Evolutionary conservation across 441 rosid genomes (phyloP).

Genomic region (Viola pubescens): DNA sequence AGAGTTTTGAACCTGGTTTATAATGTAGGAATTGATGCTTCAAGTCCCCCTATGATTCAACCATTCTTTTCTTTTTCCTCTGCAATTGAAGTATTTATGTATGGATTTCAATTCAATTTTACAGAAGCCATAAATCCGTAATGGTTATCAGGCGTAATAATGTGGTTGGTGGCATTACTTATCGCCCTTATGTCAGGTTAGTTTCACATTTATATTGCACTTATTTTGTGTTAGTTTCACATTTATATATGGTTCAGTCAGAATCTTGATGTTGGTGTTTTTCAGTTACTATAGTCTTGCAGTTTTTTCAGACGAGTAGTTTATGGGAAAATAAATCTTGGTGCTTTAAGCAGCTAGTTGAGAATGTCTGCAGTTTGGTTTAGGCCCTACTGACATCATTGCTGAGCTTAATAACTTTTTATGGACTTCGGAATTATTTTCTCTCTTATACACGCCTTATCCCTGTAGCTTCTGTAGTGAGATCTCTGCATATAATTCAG

Average conservation of each 20-base stretch:
- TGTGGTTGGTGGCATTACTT: constrained; percentile 97
- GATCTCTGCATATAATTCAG: not conserved
- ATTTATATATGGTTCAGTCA: constrained; percentile 6
- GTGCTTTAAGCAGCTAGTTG: not conserved
- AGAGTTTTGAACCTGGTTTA: too few relatives aligned
- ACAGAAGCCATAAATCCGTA: constrained; percentile 91
- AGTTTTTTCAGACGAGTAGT: too few relatives aligned
- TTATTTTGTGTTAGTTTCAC: constrained; percentile 19
- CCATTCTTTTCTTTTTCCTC: not conserved
- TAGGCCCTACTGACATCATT: not conserved
- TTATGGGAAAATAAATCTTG: not conserved
- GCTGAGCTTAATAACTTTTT: not conserved
- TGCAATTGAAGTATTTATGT: not conserved
- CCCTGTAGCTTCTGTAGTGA: not conserved
- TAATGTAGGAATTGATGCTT: too few relatives aligned
- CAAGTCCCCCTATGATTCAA: too few relatives aligned
- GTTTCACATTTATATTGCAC: constrained; percentile 12
- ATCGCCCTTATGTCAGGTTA: constrained; percentile 92
- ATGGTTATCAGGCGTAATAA: constrained; percentile 85
- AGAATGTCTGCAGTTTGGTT: not conserved
- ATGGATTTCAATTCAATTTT: constrained; percentile 16
- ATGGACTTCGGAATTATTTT: not conserved
- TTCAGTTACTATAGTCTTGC: not conserved
- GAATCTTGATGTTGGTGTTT: not conserved
- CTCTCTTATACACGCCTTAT: not conserved